Conservation (phyloP, 2,329 filamentous ascomycete genomes). For the Xylariaceae sp. region DNA sequence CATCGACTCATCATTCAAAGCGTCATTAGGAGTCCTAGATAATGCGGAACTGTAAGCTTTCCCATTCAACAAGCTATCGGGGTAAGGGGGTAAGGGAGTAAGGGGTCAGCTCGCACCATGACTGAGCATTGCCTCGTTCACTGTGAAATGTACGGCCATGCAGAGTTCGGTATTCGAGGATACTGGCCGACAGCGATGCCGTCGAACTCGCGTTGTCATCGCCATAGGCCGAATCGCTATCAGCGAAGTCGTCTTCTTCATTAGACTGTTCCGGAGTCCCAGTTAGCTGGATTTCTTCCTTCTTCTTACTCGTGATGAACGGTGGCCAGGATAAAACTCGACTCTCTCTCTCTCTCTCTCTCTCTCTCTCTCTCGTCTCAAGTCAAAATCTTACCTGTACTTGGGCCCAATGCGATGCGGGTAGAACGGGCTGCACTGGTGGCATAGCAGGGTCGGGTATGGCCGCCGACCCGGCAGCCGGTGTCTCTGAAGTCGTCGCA, state of each 20-base stretch:
- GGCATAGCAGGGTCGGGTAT: not conserved
- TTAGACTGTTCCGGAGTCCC: not conserved
- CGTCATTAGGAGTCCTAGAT: slow-evolving; percentile 30
- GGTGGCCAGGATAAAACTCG: not conserved
- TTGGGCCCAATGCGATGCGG: slow-evolving; percentile 27
- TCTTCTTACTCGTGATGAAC: not conserved
- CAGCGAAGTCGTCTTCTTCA: slow-evolving; percentile 20
- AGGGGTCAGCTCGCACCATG: slow-evolving; percentile 21
- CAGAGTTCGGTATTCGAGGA: slow-evolving; percentile 30
- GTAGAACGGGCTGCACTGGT: slow-evolving; percentile 16
- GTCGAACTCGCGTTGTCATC: slow-evolving; percentile 30
- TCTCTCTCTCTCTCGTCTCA: not conserved
- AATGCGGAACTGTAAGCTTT: not conserved
- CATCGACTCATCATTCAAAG: slow-evolving; percentile 29
- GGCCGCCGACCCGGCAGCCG: not conserved
- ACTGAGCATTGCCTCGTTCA: slow-evolving; percentile 28
- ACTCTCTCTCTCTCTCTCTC: not conserved
- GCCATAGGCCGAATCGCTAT: slow-evolving; percentile 27
- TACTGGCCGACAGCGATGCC: slow-evolving; percentile 29
- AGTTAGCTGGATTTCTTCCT: slow-evolving; percentile 1
- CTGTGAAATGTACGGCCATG: slow-evolving; percentile 31
- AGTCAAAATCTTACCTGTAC: slow-evolving; percentile 17
- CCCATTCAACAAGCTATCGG: not conserved
- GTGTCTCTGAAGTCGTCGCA: not conserved
- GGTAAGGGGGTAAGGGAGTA: not conserved